phyloP scores from a whole-genome alignment of 139 green algal species.

The Auxenochlorella pyrenoidosa region DNA sequence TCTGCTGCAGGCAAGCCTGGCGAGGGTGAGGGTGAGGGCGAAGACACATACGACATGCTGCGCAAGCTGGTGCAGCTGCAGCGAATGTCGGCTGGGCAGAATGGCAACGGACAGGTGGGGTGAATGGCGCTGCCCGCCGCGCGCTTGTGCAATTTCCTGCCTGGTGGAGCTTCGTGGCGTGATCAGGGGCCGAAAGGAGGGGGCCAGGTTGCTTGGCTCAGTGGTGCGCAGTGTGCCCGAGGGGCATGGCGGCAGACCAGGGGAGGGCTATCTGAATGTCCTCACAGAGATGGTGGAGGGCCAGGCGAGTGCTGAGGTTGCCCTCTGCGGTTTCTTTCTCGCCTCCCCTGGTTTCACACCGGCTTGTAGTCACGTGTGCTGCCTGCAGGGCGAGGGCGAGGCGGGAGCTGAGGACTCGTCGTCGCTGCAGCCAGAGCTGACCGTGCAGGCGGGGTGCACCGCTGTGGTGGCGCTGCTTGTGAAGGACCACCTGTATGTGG shows the following conservation, averaged over 20 bases:
- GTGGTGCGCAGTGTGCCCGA: too few relatives aligned
- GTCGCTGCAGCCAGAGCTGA: slow-evolving; percentile 13
- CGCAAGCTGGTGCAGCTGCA: slow-evolving; percentile 50
- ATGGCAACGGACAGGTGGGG: background rate
- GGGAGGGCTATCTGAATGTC: too few relatives aligned
- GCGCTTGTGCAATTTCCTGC: background rate
- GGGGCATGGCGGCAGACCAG: too few relatives aligned
- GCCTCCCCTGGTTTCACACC: too few relatives aligned
- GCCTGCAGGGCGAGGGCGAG: background rate
- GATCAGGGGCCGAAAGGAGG: too few relatives aligned
- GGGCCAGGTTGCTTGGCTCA: too few relatives aligned
- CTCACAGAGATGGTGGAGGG: too few relatives aligned
- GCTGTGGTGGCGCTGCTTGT: slow-evolving; percentile 88
- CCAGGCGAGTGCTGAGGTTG: too few relatives aligned
- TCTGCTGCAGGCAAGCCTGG: slow-evolving; percentile 29
- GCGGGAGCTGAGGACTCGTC: background rate
- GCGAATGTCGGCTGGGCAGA: slow-evolving; percentile 29
- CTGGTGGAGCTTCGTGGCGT: background rate
- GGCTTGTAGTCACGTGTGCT: too few relatives aligned
- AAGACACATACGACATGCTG: slow-evolving; percentile 46
- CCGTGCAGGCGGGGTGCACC: slow-evolving; percentile 80
- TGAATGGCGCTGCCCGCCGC: background rate
- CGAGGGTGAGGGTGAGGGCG: background rate
- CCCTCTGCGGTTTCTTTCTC: too few relatives aligned
- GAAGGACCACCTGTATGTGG: slow-evolving; percentile 80